Evolutionary conservation across 805 yeast genomes (phyloP), one percentile per base, ranked within the genome.

Genomic region (Lachancea thermotolerans): DNA sequence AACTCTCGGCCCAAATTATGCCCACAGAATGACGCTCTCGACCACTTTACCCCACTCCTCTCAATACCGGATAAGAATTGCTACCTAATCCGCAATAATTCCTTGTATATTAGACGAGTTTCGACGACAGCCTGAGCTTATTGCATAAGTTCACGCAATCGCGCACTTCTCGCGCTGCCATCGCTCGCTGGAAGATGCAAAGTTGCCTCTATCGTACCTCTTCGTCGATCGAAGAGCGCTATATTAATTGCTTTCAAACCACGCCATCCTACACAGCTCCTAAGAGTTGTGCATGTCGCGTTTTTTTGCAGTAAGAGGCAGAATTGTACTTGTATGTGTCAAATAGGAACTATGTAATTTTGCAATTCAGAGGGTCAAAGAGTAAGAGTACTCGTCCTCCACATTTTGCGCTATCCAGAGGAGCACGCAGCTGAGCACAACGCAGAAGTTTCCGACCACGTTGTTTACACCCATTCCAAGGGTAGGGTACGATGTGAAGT

Each of bases 381-480:
- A 84, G 63, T 93, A 91, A 51, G 95, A 85, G 67, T 90, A 91
- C 65, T 91, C 98, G 60, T 93, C 98, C 64, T 93, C 97, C 48
- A 89, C 82, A 63, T 89, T 93, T 63, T 91, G 98, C 17, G 96
- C 88, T 44, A 91, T 70, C 99, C 99, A 93, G 56, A 93, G 70
- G 8, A 82, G 73, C 39, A 87, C 79, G 65, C 97, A 90, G 69
- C 97, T 88, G 55, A 87, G 68, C 88, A 91, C 85, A 31, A 91
- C 78, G 49, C 83, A 72, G 7, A 78, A 76, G 57, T 90, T 88
- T 37, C 87, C 81, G 17, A 84, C 75, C 35, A 93, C 90, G 66
- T 91, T 91, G 47, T 87, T 81, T 17, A 88, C 76, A 14, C 98
- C 99, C 96, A 93, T 89, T 4, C 93, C 91, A 44, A 91, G 73